Evolutionary conservation across 192 early-diverging fungal genomes (phyloP).

Genomic region (Linnemannia schmuckeri): DNA sequence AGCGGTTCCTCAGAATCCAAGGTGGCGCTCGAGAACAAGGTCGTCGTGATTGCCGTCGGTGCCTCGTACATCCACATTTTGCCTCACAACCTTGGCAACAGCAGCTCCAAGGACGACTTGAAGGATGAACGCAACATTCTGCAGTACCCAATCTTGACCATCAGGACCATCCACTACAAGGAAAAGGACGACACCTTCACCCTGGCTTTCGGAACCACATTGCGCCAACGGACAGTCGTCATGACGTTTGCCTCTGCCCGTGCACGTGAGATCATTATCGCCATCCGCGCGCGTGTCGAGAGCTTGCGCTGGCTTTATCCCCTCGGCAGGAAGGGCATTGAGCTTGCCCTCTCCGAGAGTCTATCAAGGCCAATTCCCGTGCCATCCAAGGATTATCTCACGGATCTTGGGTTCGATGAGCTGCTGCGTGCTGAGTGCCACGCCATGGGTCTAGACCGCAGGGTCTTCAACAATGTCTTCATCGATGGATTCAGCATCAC

Average conservation of each 20-base stretch:
- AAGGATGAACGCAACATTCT: slow-evolving; percentile 52
- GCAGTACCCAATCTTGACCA: slow-evolving; percentile 43
- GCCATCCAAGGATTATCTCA: slow-evolving; percentile 38
- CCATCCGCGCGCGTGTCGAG: slow-evolving; percentile 44
- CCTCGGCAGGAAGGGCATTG: slow-evolving; percentile 40
- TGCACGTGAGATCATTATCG: slow-evolving; percentile 48
- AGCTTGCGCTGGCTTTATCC: slow-evolving; percentile 52
- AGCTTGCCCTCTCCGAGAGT: slow-evolving; percentile 32
- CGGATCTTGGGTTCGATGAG: slow-evolving; percentile 50
- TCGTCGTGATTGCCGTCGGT: slow-evolving; percentile 38
- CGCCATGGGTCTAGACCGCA: slow-evolving; percentile 39
- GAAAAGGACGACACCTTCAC: slow-evolving; percentile 48
- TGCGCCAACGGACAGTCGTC: slow-evolving; percentile 46
- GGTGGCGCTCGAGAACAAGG: slow-evolving; percentile 42
- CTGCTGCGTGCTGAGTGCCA: slow-evolving; percentile 31
- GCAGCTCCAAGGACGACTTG: slow-evolving; percentile 50
- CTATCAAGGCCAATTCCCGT: slow-evolving; percentile 43
- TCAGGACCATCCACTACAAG: slow-evolving; percentile 43
- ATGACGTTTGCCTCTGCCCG: slow-evolving; percentile 49
- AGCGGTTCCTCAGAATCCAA: slow-evolving; percentile 21
- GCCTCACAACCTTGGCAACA: slow-evolving; percentile 50
- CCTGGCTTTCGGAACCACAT: slow-evolving; percentile 41
- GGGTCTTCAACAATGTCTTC: slow-evolving; percentile 24
- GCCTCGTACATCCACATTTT: slow-evolving; percentile 28
- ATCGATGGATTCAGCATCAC: slow-evolving; percentile 29